phyloP scores from a whole-genome alignment of 2,329 filamentous ascomycete genomes.

The Penicillium sp. region DNA sequence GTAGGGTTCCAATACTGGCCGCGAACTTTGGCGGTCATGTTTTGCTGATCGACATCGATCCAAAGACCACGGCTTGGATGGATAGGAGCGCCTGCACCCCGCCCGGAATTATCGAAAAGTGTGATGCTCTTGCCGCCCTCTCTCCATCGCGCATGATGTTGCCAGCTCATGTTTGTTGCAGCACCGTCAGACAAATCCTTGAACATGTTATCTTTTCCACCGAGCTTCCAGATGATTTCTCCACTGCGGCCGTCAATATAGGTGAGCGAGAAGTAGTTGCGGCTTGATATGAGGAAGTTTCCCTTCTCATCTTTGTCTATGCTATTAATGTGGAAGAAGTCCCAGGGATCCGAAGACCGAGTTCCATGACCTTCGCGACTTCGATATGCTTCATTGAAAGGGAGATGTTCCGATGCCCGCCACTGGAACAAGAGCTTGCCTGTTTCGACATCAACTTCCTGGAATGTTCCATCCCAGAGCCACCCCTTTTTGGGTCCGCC shows the following conservation, averaged over 20 bases:
- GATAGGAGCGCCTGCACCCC: slow-evolving; percentile 16
- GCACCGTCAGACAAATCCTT: slow-evolving; percentile 10
- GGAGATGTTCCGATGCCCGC: slow-evolving; percentile 45
- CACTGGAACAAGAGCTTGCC: slow-evolving; percentile 45
- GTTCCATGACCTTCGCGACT: slow-evolving; percentile 19
- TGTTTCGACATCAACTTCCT: slow-evolving; percentile 45
- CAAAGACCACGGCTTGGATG: slow-evolving; percentile 41
- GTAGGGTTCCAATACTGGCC: slow-evolving; percentile 38
- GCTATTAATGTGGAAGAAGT: slow-evolving; percentile 56
- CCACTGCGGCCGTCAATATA: slow-evolving; percentile 48
- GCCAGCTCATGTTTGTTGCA: slow-evolving; percentile 13
- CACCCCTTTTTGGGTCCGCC: slow-evolving; percentile 35
- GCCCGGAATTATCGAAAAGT: slow-evolving; percentile 37
- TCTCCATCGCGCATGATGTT: slow-evolving; percentile 18
- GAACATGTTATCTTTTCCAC: slow-evolving; percentile 19
- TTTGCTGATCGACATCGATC: slow-evolving; percentile 35
- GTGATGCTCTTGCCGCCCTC: slow-evolving; percentile 24
- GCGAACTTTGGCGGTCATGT: slow-evolving; percentile 39
- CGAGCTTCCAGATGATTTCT: slow-evolving; percentile 52
- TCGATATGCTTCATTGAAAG: slow-evolving; percentile 23
- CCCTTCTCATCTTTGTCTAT: slow-evolving; percentile 50
- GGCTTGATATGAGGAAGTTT: slow-evolving; percentile 53
- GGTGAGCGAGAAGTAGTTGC: slow-evolving; percentile 46
- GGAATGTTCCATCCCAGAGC: slow-evolving; percentile 40
- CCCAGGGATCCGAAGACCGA: slow-evolving; percentile 36